A percentile compares a stretch with the other conserved stretches of the same genome.
Evolutionary conservation across 805 yeast species (phyloP).

Genomic region (Starmerella geochares): DNA sequence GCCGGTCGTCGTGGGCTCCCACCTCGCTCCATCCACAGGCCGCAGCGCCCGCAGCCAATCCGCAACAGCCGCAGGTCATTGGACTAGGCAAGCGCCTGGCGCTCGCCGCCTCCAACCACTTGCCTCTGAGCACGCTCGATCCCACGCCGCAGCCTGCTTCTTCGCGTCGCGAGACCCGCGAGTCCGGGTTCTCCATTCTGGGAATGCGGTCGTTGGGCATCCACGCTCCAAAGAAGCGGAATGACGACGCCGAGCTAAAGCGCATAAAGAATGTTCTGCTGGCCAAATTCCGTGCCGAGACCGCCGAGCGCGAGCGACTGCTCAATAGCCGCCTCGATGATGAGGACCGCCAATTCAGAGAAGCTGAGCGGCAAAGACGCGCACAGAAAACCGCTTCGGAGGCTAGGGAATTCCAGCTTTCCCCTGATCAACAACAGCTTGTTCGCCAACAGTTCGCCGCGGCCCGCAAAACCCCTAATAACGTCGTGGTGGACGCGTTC

Average conservation of each 20-base stretch:
- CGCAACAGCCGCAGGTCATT: background rate
- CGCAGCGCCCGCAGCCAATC: background rate
- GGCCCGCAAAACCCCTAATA: slow-evolving; percentile 53
- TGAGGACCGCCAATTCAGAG: slow-evolving; percentile 3
- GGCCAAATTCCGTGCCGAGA: slow-evolving; percentile 7
- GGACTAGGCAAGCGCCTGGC: slow-evolving; percentile 2
- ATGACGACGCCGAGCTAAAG: background rate
- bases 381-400: background rate
- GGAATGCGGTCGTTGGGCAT: slow-evolving; percentile 12
- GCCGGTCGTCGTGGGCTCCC: slow-evolving; percentile 6
- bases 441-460: slow-evolving; percentile 58
- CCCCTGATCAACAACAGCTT: slow-evolving; percentile 6
- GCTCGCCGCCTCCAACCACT: slow-evolving; percentile 1
- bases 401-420: slow-evolving; percentile 2
- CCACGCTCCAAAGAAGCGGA: background rate
- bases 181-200: slow-evolving; percentile 13
- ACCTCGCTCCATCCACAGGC: background rate
- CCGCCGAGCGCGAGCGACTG: slow-evolving; percentile 12
- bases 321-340: slow-evolving; percentile 8
- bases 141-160: background rate
- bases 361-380: background rate
- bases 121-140: background rate
- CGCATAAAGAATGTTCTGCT: slow-evolving; percentile 10
- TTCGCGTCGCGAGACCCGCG: slow-evolving; percentile 5
- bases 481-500: slow-evolving; percentile 69